A percentile compares a stretch with the other conserved stretches of the same genome.
Evolutionary conservation across 1,139 yeast genomes (phyloP).

Genomic region (Debaryomyces robertsiae): DNA sequence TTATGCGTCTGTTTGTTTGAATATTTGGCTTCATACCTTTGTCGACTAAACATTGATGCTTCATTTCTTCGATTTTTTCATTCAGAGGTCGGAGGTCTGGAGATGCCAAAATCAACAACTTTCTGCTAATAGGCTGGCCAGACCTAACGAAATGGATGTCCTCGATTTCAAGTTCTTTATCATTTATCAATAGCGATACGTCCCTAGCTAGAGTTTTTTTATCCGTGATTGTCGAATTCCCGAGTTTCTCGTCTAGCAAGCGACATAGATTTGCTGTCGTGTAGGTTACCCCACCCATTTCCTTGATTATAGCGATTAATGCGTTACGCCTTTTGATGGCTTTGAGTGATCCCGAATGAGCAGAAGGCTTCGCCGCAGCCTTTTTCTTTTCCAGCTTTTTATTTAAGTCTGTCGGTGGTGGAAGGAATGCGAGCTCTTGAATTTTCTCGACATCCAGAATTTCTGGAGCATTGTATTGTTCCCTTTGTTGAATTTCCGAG

Average conservation of each 20-base stretch:
- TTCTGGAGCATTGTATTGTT: neutral
- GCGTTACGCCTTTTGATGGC: constrained; percentile 38
- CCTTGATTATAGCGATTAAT: constrained; percentile 38
- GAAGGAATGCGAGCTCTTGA: neutral
- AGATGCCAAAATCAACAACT: constrained; percentile 35
- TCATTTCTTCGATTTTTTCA: constrained; percentile 29
- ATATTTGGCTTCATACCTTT: constrained; percentile 22
- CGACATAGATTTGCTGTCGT: constrained; percentile 40
- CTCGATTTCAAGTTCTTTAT: constrained; percentile 30
- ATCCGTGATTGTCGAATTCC: constrained; percentile 44
- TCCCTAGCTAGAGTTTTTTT: constrained; percentile 52
- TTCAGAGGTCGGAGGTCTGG: constrained; percentile 31
- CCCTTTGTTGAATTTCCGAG: neutral
- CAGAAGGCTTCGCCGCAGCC: neutral
- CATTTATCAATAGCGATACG: constrained; percentile 29
- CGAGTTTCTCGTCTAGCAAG: constrained; percentile 37
- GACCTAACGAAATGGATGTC: constrained; percentile 30
- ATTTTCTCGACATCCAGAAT: neutral
- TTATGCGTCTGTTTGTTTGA: constrained; percentile 23
- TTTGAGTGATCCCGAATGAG: constrained; percentile 20
- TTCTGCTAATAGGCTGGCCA: constrained; percentile 35
- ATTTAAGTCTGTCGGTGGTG: constrained; percentile 2
- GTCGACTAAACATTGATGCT: constrained; percentile 29
- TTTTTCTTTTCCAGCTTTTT: constrained; percentile 7
- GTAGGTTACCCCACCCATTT: constrained; percentile 45